Evolutionary conservation across 768 basidiomycete genomes (phyloP).

Genomic region (Ephemerocybe angulata): DNA sequence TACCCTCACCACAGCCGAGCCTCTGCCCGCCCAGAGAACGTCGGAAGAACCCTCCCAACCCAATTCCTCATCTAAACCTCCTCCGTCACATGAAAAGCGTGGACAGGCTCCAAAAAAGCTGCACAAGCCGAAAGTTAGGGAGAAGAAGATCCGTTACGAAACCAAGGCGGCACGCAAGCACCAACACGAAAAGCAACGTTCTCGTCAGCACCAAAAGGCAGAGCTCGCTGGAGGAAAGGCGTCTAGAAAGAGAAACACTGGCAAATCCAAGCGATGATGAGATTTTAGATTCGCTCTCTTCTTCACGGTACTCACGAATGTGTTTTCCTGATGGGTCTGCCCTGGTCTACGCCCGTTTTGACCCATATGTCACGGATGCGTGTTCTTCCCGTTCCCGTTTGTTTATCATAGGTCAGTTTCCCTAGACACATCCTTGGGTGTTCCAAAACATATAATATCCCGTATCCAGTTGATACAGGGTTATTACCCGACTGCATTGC

Average conservation of each 20-base stretch:
- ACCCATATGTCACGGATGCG: neutral
- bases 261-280: conserved; percentile 11
- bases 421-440: neutral
- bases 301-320: neutral
- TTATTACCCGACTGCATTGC: neutral
- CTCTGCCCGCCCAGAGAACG: conserved; percentile 13
- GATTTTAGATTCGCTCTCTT: neutral
- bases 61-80: conserved; percentile 8
- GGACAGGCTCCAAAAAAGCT: conserved; percentile 6
- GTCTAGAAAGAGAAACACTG: conserved; percentile 8
- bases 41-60: conserved; percentile 1
- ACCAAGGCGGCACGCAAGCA: conserved; percentile 13
- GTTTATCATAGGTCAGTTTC: neutral
- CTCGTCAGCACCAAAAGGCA: conserved; percentile 16
- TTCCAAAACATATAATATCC: neutral
- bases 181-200: conserved; percentile 16
- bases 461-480: neutral
- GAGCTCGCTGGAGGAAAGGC: conserved; percentile 12
- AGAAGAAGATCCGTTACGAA: conserved; percentile 17
- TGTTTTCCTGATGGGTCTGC: neutral
- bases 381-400: conserved; percentile 1
- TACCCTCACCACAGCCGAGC: conserved; percentile 48
- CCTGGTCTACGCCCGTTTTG: neutral
- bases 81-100: neutral
- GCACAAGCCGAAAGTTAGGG: conserved; percentile 12